A percentile compares a stretch with the other conserved stretches of the same genome.
Evolutionary conservation across 306 rosid genomes (phyloP).

Genomic region (Sechiopsis laciniata): DNA sequence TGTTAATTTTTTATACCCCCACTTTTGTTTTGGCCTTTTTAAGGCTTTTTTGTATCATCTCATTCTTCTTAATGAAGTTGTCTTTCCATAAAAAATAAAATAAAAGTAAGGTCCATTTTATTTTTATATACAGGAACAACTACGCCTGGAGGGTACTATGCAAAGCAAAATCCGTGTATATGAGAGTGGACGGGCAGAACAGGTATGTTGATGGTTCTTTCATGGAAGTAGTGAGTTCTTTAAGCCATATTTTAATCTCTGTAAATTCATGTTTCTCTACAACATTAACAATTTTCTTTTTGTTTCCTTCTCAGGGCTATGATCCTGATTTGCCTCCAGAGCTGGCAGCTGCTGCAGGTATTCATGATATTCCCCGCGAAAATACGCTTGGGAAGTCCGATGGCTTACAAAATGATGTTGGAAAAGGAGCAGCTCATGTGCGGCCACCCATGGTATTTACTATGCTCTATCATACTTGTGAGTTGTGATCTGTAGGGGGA

Average conservation of each 20-base stretch:
- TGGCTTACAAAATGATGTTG: slow-evolving; percentile 50
- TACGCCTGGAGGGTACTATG: slow-evolving; percentile 96
- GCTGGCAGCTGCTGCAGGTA: slow-evolving; percentile 87
- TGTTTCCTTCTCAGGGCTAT: slow-evolving; percentile 55
- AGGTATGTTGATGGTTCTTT: slow-evolving; percentile 43
- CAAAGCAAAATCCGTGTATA: slow-evolving; percentile 97
- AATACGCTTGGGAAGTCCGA: slow-evolving; percentile 51
- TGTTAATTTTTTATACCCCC: too few relatives aligned
- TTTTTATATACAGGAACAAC: slow-evolving; percentile 63
- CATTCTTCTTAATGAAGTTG: not conserved
- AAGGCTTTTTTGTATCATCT: not conserved
- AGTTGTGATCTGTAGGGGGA: not conserved
- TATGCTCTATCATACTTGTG: slow-evolving; percentile 3
- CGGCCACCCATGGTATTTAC: slow-evolving; percentile 76
- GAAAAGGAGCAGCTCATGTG: slow-evolving; percentile 55
- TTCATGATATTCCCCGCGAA: slow-evolving; percentile 54
- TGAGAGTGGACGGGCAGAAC: slow-evolving; percentile 94
- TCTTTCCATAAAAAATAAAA: not conserved
- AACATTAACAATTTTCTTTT: not conserved
- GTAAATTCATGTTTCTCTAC: too few relatives aligned
- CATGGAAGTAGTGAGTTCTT: slow-evolving; percentile 19
- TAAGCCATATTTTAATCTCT: not conserved
- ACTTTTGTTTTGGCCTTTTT: too few relatives aligned
- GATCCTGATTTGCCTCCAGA: slow-evolving; percentile 99
- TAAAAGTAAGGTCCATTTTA: not conserved